Evolutionary conservation across 108 stramenopile genomes (phyloP).

Genomic region (Thalassiosira profunda): DNA sequence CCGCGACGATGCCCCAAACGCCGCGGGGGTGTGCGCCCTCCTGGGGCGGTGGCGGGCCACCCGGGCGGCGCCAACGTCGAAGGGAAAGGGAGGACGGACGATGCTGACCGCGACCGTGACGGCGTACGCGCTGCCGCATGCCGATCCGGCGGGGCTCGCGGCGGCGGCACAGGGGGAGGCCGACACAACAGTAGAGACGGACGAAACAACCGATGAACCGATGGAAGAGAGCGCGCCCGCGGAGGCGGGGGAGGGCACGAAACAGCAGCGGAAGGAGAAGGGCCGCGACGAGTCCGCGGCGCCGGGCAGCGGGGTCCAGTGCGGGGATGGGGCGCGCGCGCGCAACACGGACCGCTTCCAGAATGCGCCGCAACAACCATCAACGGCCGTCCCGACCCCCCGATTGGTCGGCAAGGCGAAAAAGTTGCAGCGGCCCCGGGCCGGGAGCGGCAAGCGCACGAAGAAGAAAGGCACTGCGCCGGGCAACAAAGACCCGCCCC

Average conservation of each 20-base stretch:
- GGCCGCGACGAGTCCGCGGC: conserved; percentile 27
- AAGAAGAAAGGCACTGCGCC: neutral
- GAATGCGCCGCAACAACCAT: conserved; percentile 11
- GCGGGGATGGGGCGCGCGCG: conserved; percentile 9
- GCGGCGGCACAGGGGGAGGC: conserved; percentile 3
- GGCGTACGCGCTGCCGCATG: conserved; percentile 47
- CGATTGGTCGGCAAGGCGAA: conserved; percentile 16
- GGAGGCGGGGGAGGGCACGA: neutral
- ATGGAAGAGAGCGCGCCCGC: neutral
- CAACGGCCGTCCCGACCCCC: neutral
- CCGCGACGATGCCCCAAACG: conserved; percentile 30
- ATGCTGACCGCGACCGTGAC: conserved; percentile 45
- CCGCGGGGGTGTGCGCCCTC: conserved; percentile 60
- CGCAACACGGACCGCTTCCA: conserved; percentile 29
- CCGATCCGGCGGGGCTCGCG: conserved; percentile 29
- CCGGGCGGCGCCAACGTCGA: neutral
- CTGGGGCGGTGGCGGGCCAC: conserved; percentile 60
- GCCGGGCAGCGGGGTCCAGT: conserved; percentile 11
- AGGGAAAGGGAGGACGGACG: conserved; percentile 7
- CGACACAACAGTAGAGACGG: neutral
- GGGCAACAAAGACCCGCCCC: neutral
- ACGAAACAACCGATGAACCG: neutral
- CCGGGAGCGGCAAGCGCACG: conserved; percentile 1
- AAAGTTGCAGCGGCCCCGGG: neutral
- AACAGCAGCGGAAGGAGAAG: conserved; percentile 11